Base-by-base conservation (phyloP, 495 filamentous ascomycete species). In the Hyaloscypha variabilis region DNA sequence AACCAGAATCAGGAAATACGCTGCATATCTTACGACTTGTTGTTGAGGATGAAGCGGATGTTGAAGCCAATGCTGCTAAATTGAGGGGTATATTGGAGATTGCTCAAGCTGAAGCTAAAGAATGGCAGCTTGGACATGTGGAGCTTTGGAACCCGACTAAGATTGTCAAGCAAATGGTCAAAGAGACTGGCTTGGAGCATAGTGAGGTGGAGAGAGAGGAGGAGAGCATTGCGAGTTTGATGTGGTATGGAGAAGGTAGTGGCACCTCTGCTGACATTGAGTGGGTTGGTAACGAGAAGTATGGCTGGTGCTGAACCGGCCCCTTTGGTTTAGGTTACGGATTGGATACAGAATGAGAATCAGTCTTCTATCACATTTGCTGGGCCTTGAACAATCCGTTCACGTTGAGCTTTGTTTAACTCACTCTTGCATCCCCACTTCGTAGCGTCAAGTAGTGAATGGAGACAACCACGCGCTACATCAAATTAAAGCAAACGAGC, bases 221-320 rank as follows among this genome's bases (percentile, higher is more conserved):
- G 42, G 79, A 83, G 5, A 85, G 82, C 58, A 85, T 86, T 62
- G 71, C 82, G 0, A 81, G 79, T 66, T 68, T 86, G 73, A 81
- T 79, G 77, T 84, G 82, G 82, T 82, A 84, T 63, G 83, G 79
- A 8, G 71, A 74, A 24, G 80, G 74, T 13, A 62, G 66, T 8
- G 69, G 67, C 2, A 39, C 14, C 21, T 75, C 75, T 19, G 77
- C 81, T 42, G 80, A 88, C 25, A 79, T 97, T 49, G 89, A 93
- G 55, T 99, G 95, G 95, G 75, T 93, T 59, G 83, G 82, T 65
- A 97, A 96, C 72, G 94, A 99, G 83, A 97, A 96, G 82, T 97
- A 88, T 78, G 90, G 85, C 23, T 99, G 94, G 94, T 97, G 92
- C 74, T 97, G 76, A 87, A 54, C 58, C 28, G n/a, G 26, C 26